Evolutionary conservation across 116 monocot species (phyloP), one percentile per base, ranked within the genome.

Genomic region (Thalassia testudinum): DNA sequence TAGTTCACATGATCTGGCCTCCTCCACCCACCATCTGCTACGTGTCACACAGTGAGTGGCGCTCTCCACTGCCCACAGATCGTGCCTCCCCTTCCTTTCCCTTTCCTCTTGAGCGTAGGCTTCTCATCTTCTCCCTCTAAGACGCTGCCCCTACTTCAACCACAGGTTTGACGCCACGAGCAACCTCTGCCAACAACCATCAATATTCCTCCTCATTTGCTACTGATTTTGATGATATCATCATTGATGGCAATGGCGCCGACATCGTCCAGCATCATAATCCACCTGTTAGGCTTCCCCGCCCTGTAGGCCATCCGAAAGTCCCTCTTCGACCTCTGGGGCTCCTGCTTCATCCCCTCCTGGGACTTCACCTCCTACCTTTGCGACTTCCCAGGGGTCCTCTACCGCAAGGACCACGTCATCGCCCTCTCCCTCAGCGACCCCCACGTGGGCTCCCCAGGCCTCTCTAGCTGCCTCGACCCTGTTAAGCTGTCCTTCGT

Each of bases 401-500:
- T 26, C 54, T 54, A 20, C 54, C 20, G 40, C 57, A n/a, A 19
- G 40, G 28, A 23, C 57, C 40, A 21, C 57, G 22, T 42, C 37
- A 23, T 38, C 17, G 57, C 1, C 17, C 57, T 42, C 57, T 57
- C 65, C 7, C 44, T 71, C 18, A 26, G 42, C 21, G 62, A 65
- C 0, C 23, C 61, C 42, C 64, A 76, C 5, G 12, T 71, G 26
- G 1, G 55, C 44, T 28, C 65, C 24, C 52, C 65, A 1, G 40
- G 49, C 61, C 66, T 81, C 30, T 61, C 24, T 26, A 23, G 8
- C 22, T 57, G 58, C 75, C 49, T 76, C 76, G 1, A 81, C 52
- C 25, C 44, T 17, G 28, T 27, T 28, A n/a, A 70, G 71, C 62
- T 83, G 24, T 78, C 78, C 16, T 62, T 83, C 11, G 63, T 71